Evolutionary conservation across 2,329 filamentous ascomycete species (phyloP), one percentile per base, ranked within the genome.

Genomic region (Tolypocladium ophioglossoides): DNA sequence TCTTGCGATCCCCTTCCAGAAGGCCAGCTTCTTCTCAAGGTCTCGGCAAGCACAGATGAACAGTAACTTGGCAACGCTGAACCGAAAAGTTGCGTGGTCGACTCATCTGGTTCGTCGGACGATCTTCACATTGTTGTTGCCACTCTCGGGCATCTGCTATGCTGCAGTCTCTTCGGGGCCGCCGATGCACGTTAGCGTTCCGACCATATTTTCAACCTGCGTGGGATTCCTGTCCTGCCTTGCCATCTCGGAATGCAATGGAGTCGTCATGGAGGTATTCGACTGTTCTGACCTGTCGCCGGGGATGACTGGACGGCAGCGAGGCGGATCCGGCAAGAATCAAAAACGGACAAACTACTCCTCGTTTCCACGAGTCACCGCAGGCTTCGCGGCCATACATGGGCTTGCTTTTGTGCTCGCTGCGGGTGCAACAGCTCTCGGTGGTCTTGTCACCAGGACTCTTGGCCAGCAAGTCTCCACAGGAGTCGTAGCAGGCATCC

Each of bases 241-340:
- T 11, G 87, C 86, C 1, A 83, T 89, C 48, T 81, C 87, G 2
- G 87, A 91, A 68, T 90, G 87, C 67, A 82, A 86, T 58, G 86
- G 87, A 1, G 71, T 91, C 35, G 79, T 91, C 64, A 91, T 91
- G 87, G 87, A 91, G 64, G 85, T 84, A 0, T 91, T 86, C 66
- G 88, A 91, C 65, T 87, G 84, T n/a, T 89, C 85, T 41, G 88
- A 91, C 66, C 74, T 91, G 4, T 86, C 87, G 60, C 83, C 85
- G 2, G 84, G 85, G 12, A 85, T 86, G 74, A 86, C 78, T 8
- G 79, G 80, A 34, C 74, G 75, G 18, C 75, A 75, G n/a, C 72
- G 69, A 32, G 72, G 72, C n/a, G 62, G 64, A 4, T 71, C 71
- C 6, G 64, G 66, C 14, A 69, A 68, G 52, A 63, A 64, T 11